Evolutionary conservation across 129 eudicot species (phyloP), one percentile per base, ranked within the genome.

Genomic region (Dittrichia graveolens): DNA sequence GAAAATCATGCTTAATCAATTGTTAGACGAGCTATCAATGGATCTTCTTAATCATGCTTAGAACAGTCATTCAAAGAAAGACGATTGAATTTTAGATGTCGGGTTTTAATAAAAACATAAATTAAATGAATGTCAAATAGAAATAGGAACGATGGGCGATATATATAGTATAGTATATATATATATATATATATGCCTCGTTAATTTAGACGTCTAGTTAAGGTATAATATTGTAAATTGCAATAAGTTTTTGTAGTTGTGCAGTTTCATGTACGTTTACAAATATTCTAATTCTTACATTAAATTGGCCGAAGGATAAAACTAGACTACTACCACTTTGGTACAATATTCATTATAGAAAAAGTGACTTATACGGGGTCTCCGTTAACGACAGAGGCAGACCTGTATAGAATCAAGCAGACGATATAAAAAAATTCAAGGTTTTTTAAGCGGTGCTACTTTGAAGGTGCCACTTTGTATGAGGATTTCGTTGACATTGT

Each of bases 261-360:
- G 24, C 11, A 37, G 47, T 48, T 45, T 6, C 15, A 35, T 72
- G 69, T 72, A 59, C 4, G 59, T 35, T 72, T 16, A 46, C 57
- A 16, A 55, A 42, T 55, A 54, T 39, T 47, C 72, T 2, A 45
- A 66, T 66, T 66, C 72, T 11, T 47, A 45, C 40, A 35, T 24
- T 47, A 2, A 46, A 19, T 1, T 8, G 14, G 50, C 0, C 8
- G 18, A 65, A 15, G 1, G 11, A 41, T 3, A 4, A 41, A 2
- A 12, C 94, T 94, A 6, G 96, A 90, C 73, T 87, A 94, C 91
- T n/a, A n/a, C n/a, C n/a, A n/a, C n/a, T n/a, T n/a, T n/a, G n/a
- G n/a, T n/a, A n/a, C n/a, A n/a, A n/a, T n/a, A n/a, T n/a, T n/a
- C n/a, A n/a, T n/a, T n/a, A n/a, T n/a, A n/a, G n/a, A n/a, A n/a